Evolutionary conservation across 768 basidiomycete genomes (phyloP), one percentile per base, ranked within the genome.

Genomic region (Coprinopsis marcescibilis): DNA sequence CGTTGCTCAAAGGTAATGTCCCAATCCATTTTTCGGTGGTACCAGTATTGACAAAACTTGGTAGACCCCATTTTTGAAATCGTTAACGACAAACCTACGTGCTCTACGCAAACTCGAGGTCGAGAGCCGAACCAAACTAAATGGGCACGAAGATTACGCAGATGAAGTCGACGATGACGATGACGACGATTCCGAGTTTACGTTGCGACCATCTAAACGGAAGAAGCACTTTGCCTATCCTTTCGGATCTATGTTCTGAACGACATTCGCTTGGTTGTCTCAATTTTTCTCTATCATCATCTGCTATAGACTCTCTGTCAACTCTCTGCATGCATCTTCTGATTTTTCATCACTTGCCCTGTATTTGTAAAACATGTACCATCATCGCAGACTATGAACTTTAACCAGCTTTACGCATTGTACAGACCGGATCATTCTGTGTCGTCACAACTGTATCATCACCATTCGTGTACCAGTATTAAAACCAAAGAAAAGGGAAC

Each of bases 31-130:
- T 32, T 32, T n/a, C 8, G n/a, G 29, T 32, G n/a, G n/a, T 32
- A 8, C 29, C 8, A 32, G 29, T 32, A 32, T 32, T n/a, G 8
- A 37, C 35, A 17, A 17, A 37, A 37, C 35, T 17, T 40, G 26
- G 23, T 43, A 89, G 86, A 82, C 68, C 54, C 82, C 85, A 23
- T 89, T 89, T 55, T 69, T 83, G 55, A 85, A 76, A 58, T 76
- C 78, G 3, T 63, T 89, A 40, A 66, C 72, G 8, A 45, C 63
- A n/a, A 72, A 77, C 49, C 68, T 89, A 38, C 76, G 81, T 14
- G 66, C 71, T 23, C 60, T 89, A 49, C 82, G 84, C 26, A 81
- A 79, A 59, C 55, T 73, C 10, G 83, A 84, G 55, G 65, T 68
- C 40, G 72, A 75, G 39, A 72, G 75, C 51, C 74, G 76, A 19